Evolutionary conservation across 257 asterid genomes (phyloP).

Genomic region (Fraxinus pennsylvanica): DNA sequence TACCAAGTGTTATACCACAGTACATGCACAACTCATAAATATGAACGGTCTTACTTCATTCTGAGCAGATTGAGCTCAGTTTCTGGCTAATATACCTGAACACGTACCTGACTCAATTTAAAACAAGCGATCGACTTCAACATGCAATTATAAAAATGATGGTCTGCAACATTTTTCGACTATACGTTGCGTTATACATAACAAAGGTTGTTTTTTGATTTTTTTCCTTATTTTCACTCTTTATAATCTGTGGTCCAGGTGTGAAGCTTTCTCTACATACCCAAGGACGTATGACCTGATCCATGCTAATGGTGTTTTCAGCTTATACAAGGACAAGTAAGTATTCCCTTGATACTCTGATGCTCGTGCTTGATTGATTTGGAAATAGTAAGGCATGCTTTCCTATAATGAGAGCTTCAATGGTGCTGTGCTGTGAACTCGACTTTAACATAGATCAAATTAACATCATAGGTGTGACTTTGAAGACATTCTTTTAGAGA

Average conservation of each 20-base stretch:
- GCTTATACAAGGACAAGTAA: slow-evolving; percentile 87
- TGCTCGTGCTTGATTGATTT: not conserved
- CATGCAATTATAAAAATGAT: not conserved
- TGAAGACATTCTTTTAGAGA: slow-evolving; percentile 87
- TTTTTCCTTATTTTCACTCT: not conserved
- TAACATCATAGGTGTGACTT: slow-evolving; percentile 63
- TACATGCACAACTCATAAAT: not conserved
- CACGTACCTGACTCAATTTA: not conserved
- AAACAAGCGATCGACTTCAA: not conserved
- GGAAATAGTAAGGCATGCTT: not conserved
- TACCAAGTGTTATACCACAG: not conserved
- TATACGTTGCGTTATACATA: not conserved
- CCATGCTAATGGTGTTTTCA: slow-evolving; percentile 88
- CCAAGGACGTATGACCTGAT: slow-evolving; percentile 98
- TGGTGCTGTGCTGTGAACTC: not conserved
- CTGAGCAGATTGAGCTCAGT: not conserved
- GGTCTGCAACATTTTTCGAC: not conserved
- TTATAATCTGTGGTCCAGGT: slow-evolving; percentile 49
- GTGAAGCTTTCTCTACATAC: slow-evolving; percentile 94
- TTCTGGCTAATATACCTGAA: not conserved
- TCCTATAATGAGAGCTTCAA: not conserved
- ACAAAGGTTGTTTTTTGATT: not conserved
- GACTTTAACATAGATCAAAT: not conserved
- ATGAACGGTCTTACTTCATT: not conserved
- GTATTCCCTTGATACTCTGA: slow-evolving; percentile 26